Conservation (phyloP, 441 rosid species). For the Aleurites moluccanus region DNA sequence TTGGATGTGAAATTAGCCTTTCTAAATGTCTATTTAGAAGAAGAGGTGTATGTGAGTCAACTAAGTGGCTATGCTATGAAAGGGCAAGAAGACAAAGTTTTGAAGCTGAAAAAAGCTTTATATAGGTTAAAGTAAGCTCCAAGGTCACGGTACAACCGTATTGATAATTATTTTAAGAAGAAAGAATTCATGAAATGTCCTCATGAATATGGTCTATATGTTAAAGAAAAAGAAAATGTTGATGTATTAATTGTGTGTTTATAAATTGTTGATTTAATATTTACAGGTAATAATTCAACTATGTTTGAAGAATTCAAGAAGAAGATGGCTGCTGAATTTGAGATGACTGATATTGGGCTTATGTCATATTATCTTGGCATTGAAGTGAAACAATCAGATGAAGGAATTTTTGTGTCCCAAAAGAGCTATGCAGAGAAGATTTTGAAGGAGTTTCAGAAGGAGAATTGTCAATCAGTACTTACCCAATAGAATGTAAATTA, state of each 20-base stretch:
- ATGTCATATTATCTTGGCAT: too few relatives aligned
- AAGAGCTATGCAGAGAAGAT: background rate
- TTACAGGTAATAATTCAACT: background rate
- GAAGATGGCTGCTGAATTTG: too few relatives aligned
- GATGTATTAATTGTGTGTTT: background rate
- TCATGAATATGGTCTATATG: background rate
- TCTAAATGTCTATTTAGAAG: conserved; percentile 6
- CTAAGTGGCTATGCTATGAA: background rate
- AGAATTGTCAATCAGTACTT: too few relatives aligned
- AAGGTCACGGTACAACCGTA: background rate
- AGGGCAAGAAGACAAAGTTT: background rate
- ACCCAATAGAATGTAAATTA: background rate
- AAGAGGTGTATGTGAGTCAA: background rate
- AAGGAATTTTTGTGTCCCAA: too few relatives aligned
- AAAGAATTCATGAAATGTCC: background rate
- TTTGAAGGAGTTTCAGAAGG: background rate
- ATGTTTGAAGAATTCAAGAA: background rate
- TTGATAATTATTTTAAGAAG: background rate
- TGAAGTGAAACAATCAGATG: too few relatives aligned
- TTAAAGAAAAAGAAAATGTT: background rate
- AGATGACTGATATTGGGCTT: too few relatives aligned
- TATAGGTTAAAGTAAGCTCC: conserved; percentile 14
- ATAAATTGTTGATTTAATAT: background rate
- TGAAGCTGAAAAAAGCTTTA: conserved; percentile 4
- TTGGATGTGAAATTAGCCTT: conserved; percentile 15